These are phyloP conservation scores for Aspergillus quadrilineatus DNA, from an alignment of 2,329 filamentous ascomycete genomes.

Conservation along the genomic window DNA sequence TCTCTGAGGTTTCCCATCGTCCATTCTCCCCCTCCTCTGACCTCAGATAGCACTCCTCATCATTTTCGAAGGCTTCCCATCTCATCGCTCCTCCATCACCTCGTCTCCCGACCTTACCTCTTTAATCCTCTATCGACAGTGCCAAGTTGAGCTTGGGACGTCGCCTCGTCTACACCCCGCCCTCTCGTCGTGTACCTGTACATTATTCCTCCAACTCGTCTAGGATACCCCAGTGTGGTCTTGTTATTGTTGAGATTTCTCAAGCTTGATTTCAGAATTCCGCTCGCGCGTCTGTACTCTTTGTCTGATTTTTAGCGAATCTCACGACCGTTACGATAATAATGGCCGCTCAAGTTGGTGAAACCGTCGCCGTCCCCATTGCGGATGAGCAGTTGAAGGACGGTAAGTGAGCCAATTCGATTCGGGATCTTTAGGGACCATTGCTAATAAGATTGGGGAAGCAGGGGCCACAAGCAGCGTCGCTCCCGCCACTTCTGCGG, in stretches of 20 bases:
- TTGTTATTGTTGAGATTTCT: slow-evolving; percentile 9
- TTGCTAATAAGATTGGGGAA: slow-evolving; percentile 16
- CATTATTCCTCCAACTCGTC: slow-evolving; percentile 9
- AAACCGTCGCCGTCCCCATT: slow-evolving; percentile 29
- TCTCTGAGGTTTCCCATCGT: slow-evolving; percentile 6
- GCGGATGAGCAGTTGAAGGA: slow-evolving; percentile 26
- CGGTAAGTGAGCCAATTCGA: slow-evolving; percentile 20
- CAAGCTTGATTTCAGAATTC: slow-evolving; percentile 4
- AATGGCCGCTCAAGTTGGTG: slow-evolving; percentile 22
- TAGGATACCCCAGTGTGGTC: slow-evolving; percentile 15
- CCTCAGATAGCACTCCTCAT: slow-evolving; percentile 17
- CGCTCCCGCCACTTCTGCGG: slow-evolving; percentile 12
- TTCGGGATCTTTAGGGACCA: background rate
- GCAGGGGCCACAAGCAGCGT: slow-evolving; percentile 25
- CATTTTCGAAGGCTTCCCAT: slow-evolving; percentile 6
- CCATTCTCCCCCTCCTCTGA: slow-evolving; percentile 13
- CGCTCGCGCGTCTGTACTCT: slow-evolving; percentile 19
- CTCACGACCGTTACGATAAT: slow-evolving; percentile 22
- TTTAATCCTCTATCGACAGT: slow-evolving; percentile 8
- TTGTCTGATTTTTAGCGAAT: slow-evolving; percentile 22
- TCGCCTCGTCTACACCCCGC: slow-evolving; percentile 17
- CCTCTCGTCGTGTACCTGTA: slow-evolving; percentile 6
- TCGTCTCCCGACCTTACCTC: slow-evolving; percentile 14
- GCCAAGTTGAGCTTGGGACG: slow-evolving; percentile 19
- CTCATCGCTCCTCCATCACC: slow-evolving; percentile 9